Conservation (phyloP, 441 rosid species). For the Monsonia emarginata region DNA sequence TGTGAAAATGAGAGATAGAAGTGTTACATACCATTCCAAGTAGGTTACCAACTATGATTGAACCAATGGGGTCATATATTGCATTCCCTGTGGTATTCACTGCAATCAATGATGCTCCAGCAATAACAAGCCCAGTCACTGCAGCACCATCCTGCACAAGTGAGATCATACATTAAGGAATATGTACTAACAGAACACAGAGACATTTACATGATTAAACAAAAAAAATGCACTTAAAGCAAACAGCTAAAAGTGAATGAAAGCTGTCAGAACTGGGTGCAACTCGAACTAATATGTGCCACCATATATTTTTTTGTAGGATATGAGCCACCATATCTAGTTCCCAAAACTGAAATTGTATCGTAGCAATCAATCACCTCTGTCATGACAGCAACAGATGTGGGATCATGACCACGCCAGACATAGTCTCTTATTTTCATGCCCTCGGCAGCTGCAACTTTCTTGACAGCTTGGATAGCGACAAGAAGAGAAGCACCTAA, state of each 20-base stretch:
- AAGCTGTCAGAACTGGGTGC: not conserved
- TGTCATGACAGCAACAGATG: constrained; percentile 97
- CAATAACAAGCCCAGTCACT: constrained; percentile 83
- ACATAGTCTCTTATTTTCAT: constrained; percentile 82
- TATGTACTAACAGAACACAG: not conserved
- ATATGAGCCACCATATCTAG: not conserved
- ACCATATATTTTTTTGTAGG: no score
- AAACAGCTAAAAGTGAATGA: not conserved
- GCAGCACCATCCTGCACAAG: constrained; percentile 90
- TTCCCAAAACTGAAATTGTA: not conserved
- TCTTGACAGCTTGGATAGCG: constrained; percentile 92
- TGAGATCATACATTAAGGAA: constrained; percentile 9
- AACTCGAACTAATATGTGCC: no score
- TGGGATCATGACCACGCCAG: constrained; percentile 99
- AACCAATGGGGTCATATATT: constrained; percentile 90
- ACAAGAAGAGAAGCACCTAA: constrained; percentile 90
- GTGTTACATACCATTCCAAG: constrained; percentile 72
- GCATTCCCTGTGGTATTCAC: constrained; percentile 82
- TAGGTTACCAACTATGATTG: constrained; percentile 81
- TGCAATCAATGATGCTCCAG: constrained; percentile 84
- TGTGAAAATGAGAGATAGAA: constrained; percentile 4
- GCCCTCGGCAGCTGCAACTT: constrained; percentile 95
- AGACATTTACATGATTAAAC: not conserved
- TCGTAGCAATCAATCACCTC: constrained; percentile 44
- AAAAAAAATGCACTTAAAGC: not conserved